Evolutionary conservation across 1,284 basidiomycete species (phyloP).

Genomic region (Lignosus rhinocerotis): DNA sequence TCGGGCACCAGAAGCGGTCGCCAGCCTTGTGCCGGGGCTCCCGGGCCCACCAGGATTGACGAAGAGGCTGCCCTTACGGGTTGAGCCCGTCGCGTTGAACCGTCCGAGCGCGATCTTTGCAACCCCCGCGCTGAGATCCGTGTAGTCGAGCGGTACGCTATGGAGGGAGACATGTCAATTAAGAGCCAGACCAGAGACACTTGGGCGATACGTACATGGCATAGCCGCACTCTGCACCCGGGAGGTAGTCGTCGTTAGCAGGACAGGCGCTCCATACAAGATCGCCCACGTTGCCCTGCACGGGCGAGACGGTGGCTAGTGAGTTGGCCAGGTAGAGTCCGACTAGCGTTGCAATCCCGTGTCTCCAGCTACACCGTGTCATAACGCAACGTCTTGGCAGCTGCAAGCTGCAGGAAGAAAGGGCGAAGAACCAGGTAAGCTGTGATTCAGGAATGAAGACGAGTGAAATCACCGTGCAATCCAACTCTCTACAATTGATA

Average conservation of each 20-base stretch:
- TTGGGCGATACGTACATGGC: slow-evolving; percentile 22
- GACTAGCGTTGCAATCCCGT: neutral
- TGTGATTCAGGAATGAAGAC: neutral
- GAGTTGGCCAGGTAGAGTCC: neutral
- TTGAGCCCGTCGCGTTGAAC: slow-evolving; percentile 22
- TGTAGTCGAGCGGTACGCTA: slow-evolving; percentile 31
- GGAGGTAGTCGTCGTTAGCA: neutral
- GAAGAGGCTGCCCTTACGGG: slow-evolving; percentile 27
- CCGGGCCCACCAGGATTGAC: slow-evolving; percentile 31
- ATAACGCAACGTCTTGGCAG: neutral
- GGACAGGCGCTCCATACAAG: neutral
- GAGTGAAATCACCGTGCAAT: too few species aligned
- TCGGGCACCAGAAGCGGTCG: slow-evolving; percentile 8
- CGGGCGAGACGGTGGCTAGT: neutral
- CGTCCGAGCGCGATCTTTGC: slow-evolving; percentile 27
- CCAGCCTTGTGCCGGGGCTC: slow-evolving; percentile 19
- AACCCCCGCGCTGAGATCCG: slow-evolving; percentile 23
- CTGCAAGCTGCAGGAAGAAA: neutral
- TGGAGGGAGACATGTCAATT: neutral
- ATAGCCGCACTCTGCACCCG: slow-evolving; percentile 18
- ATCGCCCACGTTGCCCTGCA: neutral
- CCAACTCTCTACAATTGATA: too few species aligned
- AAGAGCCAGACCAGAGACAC: neutral
- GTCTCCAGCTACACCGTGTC: neutral
- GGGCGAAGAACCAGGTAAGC: neutral